Percentiles rank a stretch among this genome's conserved stretches.
These are phyloP conservation scores for Aspergillus sp. DNA, from an alignment of 2,329 filamentous ascomycete species.

Conservation along the genomic window DNA sequence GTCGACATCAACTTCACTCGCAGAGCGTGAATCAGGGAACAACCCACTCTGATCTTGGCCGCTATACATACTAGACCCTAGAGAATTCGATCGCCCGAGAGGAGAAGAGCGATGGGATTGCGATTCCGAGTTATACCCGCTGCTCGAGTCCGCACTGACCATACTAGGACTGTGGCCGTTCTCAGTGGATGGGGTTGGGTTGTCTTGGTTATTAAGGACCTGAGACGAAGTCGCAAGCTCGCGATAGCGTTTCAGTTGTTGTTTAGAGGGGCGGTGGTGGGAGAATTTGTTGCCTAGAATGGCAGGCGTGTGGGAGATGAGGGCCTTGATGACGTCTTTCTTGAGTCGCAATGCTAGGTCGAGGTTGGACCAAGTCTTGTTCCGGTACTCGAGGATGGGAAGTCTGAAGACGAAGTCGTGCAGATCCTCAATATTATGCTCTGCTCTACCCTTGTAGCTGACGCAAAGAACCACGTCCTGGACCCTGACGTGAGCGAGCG, in stretches of 20 bases:
- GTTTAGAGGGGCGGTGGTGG: conserved; percentile 77
- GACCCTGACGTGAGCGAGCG: conserved; percentile 90
- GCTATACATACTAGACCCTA: conserved; percentile 32
- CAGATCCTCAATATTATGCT: conserved; percentile 93
- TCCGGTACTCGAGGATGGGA: conserved; percentile 90
- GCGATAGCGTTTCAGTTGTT: conserved; percentile 74
- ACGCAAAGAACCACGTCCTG: conserved; percentile 93
- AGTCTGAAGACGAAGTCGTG: conserved; percentile 97
- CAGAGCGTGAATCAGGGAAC: conserved; percentile 33
- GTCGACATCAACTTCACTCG: conserved; percentile 38
- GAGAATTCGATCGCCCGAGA: conserved; percentile 35
- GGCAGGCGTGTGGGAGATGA: conserved; percentile 92
- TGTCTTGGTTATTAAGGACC: conserved; percentile 52
- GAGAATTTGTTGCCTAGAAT: conserved; percentile 98
- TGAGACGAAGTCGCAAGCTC: conserved; percentile 80
- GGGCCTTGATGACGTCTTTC: conserved; percentile 87
- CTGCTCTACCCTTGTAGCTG: conserved; percentile 93
- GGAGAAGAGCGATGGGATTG: conserved; percentile 38
- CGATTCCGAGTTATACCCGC: conserved; percentile 35
- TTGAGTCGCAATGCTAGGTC: conserved; percentile 91
- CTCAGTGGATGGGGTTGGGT: conserved; percentile 25
- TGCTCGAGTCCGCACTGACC: conserved; percentile 39
- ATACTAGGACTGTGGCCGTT: conserved; percentile 29
- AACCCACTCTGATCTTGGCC: conserved; percentile 22
- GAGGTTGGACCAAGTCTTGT: conserved; percentile 99